Conservation (phyloP, 176 grass and related monocot genomes). For the Typha latifolia region DNA sequence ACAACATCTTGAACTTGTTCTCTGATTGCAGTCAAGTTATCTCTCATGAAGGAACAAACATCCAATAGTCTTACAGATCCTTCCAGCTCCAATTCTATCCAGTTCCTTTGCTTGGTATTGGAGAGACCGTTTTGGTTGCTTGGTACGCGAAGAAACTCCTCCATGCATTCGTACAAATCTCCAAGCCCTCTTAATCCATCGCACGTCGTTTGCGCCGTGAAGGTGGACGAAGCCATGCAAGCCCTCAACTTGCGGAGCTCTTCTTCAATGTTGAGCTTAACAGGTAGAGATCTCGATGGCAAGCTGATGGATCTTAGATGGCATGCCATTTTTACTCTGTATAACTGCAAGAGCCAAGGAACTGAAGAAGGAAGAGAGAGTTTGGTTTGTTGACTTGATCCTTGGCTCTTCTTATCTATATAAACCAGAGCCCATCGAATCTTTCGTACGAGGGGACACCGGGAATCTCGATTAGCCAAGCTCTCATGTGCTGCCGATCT, state of each 20-base stretch:
- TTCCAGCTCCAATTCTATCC: slow-evolving; percentile 24
- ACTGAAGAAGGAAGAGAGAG: not conserved
- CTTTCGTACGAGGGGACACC: not conserved
- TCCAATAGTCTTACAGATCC: slow-evolving; percentile 1
- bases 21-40: not conserved
- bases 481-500: not conserved
- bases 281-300: slow-evolving; percentile 27
- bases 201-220: slow-evolving; percentile 12
- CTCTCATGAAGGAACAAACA: not conserved
- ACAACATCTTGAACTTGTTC: not conserved
- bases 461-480: not conserved
- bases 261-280: slow-evolving; percentile 16
- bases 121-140: slow-evolving; percentile 25
- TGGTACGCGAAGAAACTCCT: slow-evolving; percentile 28
- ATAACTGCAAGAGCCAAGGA: not conserved
- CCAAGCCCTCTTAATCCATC: slow-evolving; percentile 31
- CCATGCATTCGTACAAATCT: slow-evolving; percentile 27
- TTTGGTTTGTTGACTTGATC: not conserved
- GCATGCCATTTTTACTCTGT: slow-evolving; percentile 24
- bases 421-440: not conserved
- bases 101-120: slow-evolving; percentile 15
- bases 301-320: slow-evolving; percentile 34
- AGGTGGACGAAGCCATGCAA: slow-evolving; percentile 11
- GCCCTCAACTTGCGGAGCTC: slow-evolving; percentile 32
- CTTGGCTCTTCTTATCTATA: not conserved